phyloP scores from a whole-genome alignment of 768 basidiomycete species.

The Imleria badia region DNA sequence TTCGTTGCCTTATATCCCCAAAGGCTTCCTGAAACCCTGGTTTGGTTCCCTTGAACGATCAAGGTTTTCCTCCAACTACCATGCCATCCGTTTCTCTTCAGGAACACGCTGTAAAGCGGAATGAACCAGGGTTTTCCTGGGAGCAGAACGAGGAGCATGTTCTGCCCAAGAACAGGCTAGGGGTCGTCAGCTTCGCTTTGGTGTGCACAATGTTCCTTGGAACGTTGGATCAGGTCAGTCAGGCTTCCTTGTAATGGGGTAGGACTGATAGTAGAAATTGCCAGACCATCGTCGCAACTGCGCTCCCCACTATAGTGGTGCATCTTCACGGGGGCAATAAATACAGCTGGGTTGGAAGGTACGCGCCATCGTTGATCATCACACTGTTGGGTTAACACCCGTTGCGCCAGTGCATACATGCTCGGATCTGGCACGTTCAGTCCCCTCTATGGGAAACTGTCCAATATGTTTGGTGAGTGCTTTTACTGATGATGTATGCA shows the following conservation, averaged over 20 bases:
- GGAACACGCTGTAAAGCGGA: background rate
- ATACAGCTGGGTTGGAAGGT: constrained; percentile 77
- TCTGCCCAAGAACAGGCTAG: constrained; percentile 36
- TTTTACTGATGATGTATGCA: background rate
- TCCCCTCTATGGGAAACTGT: constrained; percentile 76
- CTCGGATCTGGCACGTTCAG: constrained; percentile 63
- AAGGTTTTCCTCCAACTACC: background rate
- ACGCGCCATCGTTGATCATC: constrained; percentile 11
- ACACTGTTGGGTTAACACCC: background rate
- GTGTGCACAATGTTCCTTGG: constrained; percentile 34
- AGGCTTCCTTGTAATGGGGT: too few species aligned
- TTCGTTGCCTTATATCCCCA: too few species aligned
- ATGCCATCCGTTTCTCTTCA: background rate
- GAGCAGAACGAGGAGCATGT: constrained; percentile 49
- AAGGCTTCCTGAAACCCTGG: background rate
- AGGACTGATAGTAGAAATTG: background rate
- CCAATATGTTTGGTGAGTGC: constrained; percentile 46
- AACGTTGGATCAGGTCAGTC: constrained; percentile 54
- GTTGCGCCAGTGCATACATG: constrained; percentile 58
- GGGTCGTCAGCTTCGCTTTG: constrained; percentile 22
- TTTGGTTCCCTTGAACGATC: background rate
- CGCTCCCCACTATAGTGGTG: constrained; percentile 66
- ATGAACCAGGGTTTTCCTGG: constrained; percentile 48
- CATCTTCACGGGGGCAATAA: constrained; percentile 59
- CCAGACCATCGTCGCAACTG: constrained; percentile 66